Percentiles rank a stretch among this genome's conserved stretches.
Evolutionary conservation across 768 basidiomycete genomes (phyloP).

Genomic region (Trametes sanguinea): DNA sequence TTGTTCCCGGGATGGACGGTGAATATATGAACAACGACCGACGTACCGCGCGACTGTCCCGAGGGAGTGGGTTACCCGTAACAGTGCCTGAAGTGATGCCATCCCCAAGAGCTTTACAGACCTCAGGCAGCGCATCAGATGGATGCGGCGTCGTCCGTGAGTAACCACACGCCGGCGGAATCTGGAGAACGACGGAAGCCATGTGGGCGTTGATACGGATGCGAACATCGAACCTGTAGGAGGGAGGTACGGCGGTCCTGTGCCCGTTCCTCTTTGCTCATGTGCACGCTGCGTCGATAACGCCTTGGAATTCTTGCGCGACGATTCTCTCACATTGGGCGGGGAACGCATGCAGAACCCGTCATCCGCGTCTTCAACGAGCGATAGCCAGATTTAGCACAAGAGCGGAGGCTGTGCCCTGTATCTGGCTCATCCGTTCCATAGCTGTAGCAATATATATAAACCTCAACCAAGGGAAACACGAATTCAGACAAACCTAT

Average conservation of each 20-base stretch:
- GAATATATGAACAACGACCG: background rate
- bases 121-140: background rate
- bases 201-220: background rate
- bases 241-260: background rate
- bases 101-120: background rate
- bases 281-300: background rate
- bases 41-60: background rate
- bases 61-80: background rate
- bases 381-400: background rate
- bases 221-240: background rate
- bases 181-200: background rate
- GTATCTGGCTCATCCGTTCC: too few relatives aligned
- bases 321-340: too few relatives aligned
- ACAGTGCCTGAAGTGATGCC: conserved; percentile 4
- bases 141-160: background rate
- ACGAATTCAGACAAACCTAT: too few relatives aligned
- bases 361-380: background rate
- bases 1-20: background rate
- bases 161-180: background rate
- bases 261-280: background rate
- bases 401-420: too few relatives aligned
- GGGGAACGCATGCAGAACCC: too few relatives aligned
- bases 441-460: too few relatives aligned
- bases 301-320: too few relatives aligned
- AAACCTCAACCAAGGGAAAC: too few relatives aligned